Evolutionary conservation across 352 stramenopile genomes (phyloP).

Genomic region (Phytophthora pseudosyringae): DNA sequence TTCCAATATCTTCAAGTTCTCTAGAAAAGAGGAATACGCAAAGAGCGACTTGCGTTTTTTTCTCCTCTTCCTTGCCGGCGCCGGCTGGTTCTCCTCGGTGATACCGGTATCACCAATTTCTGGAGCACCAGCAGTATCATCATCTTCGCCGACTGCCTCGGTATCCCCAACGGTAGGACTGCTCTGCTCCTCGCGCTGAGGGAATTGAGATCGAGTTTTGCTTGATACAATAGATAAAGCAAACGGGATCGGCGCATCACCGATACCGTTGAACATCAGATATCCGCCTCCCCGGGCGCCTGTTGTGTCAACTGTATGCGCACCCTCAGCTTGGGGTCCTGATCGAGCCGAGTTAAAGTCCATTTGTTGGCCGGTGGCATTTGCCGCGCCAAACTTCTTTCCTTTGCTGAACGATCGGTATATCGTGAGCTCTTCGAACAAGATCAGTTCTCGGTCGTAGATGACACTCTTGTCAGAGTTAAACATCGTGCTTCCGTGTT

Average conservation of each 20-base stretch:
- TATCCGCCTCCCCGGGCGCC: slow-evolving; percentile 75
- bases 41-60: slow-evolving; percentile 36
- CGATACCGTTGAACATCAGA: slow-evolving; percentile 89
- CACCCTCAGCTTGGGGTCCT: slow-evolving; percentile 42
- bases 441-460: slow-evolving; percentile 78
- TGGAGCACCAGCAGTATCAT: background rate
- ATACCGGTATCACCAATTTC: slow-evolving; percentile 1
- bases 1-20: slow-evolving; percentile 80
- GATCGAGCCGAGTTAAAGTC: slow-evolving; percentile 51
- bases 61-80: slow-evolving; percentile 14
- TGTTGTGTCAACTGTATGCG: slow-evolving; percentile 47
- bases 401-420: slow-evolving; percentile 80
- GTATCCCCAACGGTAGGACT: slow-evolving; percentile 10
- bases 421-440: slow-evolving; percentile 84
- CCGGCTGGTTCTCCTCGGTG: slow-evolving; percentile 12
- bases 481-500: slow-evolving; percentile 81
- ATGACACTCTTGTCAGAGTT: slow-evolving; percentile 83
- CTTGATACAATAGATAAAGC: slow-evolving; percentile 68
- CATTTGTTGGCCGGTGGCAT: slow-evolving; percentile 44
- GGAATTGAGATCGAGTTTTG: slow-evolving; percentile 15
- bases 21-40: slow-evolving; percentile 41
- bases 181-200: slow-evolving; percentile 16
- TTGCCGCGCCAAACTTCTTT: slow-evolving; percentile 40
- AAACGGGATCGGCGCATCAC: slow-evolving; percentile 82
- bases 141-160: background rate